Evolutionary conservation across 73 alveolate genomes (phyloP).

Genomic region (Vitrella brassicaformis): DNA sequence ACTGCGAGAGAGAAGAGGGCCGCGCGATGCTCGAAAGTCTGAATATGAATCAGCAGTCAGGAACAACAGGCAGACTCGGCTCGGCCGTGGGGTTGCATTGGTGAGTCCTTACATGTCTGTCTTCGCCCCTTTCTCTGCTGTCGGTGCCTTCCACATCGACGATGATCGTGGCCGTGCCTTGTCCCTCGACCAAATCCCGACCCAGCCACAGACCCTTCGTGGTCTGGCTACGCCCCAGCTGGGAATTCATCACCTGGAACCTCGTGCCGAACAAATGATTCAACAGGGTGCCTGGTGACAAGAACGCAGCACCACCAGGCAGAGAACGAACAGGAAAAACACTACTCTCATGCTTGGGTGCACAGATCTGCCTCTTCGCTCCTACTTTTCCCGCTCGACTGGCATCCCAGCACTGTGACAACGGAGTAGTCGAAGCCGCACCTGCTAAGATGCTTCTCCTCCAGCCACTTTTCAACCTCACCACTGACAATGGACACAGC

Average conservation of each 20-base stretch:
- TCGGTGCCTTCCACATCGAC: constrained; percentile 81
- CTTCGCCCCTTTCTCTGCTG: constrained; percentile 73
- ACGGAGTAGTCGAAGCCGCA: constrained; percentile 50
- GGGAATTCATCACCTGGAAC: constrained; percentile 56
- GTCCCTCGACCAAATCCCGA: neutral
- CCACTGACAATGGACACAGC: too few relatives aligned
- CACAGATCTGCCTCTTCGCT: neutral
- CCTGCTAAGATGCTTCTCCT: too few relatives aligned
- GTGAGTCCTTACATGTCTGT: constrained; percentile 38
- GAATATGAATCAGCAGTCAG: too few relatives aligned
- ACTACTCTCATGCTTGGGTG: neutral
- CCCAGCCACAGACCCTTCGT: constrained; percentile 73
- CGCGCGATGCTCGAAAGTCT: constrained; percentile 66
- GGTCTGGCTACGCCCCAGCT: constrained; percentile 63
- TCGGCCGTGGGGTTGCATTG: too few relatives aligned
- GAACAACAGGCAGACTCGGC: too few relatives aligned
- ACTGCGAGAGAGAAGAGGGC: constrained; percentile 66
- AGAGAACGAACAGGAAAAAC: neutral
- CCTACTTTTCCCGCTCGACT: constrained; percentile 61
- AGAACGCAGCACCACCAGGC: neutral
- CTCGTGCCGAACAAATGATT: constrained; percentile 55
- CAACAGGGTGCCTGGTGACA: constrained; percentile 44
- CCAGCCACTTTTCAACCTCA: too few relatives aligned
- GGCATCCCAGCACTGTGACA: constrained; percentile 68
- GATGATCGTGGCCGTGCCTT: constrained; percentile 43